A percentile compares a stretch with the other conserved stretches of the same genome.
These are phyloP conservation scores for Plasmodium gonderi DNA, from an alignment of 169 alveolate species.

Conservation along the genomic window DNA sequence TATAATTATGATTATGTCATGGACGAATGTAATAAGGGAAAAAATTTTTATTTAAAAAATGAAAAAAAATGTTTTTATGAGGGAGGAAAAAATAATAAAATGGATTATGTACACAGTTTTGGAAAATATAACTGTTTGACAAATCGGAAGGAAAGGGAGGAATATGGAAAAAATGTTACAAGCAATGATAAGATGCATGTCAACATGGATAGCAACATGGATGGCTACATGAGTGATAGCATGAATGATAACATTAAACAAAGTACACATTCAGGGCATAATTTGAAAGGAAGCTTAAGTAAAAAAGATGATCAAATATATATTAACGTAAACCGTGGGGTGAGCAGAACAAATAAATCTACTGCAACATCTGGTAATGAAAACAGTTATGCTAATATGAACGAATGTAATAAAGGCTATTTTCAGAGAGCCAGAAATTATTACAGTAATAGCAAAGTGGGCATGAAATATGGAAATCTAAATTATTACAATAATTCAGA, in stretches of 20 bases:
- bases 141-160: background rate
- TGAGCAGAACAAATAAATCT: background rate
- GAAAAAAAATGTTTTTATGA: slow-evolving; percentile 8
- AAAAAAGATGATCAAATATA: background rate
- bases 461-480: background rate
- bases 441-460: background rate
- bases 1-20: background rate
- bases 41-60: background rate
- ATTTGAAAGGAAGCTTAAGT: background rate
- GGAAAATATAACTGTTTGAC: background rate
- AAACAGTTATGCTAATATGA: no score
- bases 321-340: background rate
- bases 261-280: background rate
- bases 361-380: no score
- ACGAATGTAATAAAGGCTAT: background rate
- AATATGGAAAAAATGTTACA: background rate
- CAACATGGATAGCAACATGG: no score
- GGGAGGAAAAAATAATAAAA: background rate
- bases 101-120: background rate
- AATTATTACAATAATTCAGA: background rate
- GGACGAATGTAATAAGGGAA: slow-evolving; percentile 2
- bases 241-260: background rate
- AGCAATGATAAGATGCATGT: background rate
- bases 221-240: no score
- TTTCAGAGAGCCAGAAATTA: background rate